These are phyloP conservation scores for Vanrija pseudolonga DNA, from an alignment of 1,284 basidiomycete species.

Conservation along the genomic window DNA sequence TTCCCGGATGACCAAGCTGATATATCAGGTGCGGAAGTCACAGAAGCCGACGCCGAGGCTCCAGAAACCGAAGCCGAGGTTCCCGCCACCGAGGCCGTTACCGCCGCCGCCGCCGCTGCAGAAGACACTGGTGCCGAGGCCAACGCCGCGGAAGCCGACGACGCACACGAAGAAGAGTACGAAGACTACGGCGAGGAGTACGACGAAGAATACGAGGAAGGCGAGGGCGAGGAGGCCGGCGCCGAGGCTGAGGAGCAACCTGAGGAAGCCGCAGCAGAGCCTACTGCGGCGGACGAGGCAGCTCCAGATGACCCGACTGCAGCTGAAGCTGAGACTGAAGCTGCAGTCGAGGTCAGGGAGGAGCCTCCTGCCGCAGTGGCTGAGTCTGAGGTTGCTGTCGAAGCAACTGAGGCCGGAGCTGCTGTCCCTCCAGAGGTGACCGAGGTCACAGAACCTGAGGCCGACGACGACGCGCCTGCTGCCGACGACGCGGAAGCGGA, in stretches of 20 bases:
- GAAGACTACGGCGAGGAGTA: conserved; percentile 1
- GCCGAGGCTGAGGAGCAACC: neutral
- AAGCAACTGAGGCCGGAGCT: neutral
- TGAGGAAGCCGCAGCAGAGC: neutral
- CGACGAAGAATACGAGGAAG: neutral
- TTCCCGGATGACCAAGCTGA: neutral
- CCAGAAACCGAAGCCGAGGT: neutral
- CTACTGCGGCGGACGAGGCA: no score
- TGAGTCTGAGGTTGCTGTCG: neutral
- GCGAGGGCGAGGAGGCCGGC: neutral
- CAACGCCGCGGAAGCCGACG: conserved; percentile 1
- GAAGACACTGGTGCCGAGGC: neutral
- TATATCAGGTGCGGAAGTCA: conserved; percentile 1
- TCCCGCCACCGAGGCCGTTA: neutral
- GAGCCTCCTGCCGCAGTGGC: neutral
- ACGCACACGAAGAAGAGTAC: neutral
- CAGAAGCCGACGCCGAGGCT: neutral
- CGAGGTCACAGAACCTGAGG: conserved; percentile 30
- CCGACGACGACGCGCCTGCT: conserved; percentile 8
- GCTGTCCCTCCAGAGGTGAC: neutral
- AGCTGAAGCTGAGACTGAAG: neutral
- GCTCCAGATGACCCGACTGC: no score
- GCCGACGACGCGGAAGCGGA: neutral
- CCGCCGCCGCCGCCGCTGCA: neutral
- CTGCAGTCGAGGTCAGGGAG: neutral